Conservation (phyloP, 306 rosid species). For the Vicia sativa region DNA sequence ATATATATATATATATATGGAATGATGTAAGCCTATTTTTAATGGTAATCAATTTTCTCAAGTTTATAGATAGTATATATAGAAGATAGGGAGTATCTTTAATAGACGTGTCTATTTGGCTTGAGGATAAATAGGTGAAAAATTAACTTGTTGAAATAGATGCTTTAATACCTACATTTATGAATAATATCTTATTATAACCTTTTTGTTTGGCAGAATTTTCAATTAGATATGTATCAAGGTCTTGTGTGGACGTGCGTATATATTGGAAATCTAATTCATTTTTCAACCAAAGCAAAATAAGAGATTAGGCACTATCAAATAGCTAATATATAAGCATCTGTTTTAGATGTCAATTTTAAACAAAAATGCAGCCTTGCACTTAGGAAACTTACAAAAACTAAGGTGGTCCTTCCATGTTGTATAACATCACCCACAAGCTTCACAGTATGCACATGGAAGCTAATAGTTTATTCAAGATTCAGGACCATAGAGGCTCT, state of each 20-base stretch:
- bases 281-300: conserved; percentile 31
- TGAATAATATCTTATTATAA: not conserved
- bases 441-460: conserved; percentile 51
- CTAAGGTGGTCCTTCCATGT: conserved; percentile 47
- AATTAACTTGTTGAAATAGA: too few relatives aligned
- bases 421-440: conserved; percentile 45
- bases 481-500: conserved; percentile 44
- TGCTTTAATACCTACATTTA: not conserved
- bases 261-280: conserved; percentile 32
- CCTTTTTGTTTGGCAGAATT: not conserved
- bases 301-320: conserved; percentile 32
- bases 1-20: too few relatives aligned
- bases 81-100: too few relatives aligned
- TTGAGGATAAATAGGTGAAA: too few relatives aligned
- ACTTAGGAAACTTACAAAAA: conserved; percentile 20
- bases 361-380: conserved; percentile 15
- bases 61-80: too few relatives aligned
- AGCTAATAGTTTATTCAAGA: conserved; percentile 36
- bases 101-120: too few relatives aligned
- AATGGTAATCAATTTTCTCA: too few relatives aligned
- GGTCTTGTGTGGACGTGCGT: not conserved
- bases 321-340: not conserved
- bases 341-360: not conserved
- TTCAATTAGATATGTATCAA: not conserved
- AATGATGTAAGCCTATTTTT: too few relatives aligned